These are phyloP conservation scores for Leishmania arabica DNA, from an alignment of 208 protist genomes.

Conservation along the genomic window DNA sequence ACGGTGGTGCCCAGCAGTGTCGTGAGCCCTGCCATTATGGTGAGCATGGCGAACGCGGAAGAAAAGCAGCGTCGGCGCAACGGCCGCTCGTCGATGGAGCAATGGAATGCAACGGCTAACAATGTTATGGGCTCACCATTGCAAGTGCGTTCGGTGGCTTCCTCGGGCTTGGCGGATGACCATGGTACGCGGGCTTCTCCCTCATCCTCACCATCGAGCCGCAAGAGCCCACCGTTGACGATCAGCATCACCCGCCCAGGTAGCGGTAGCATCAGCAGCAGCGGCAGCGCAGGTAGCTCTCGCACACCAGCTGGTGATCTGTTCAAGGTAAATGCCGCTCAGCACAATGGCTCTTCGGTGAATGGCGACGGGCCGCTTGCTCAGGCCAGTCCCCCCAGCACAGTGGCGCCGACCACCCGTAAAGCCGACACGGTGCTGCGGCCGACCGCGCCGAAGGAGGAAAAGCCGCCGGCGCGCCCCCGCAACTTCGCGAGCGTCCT, in stretches of 20 bases:
- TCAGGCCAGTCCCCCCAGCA: background rate
- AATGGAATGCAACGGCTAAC: slow-evolving; percentile 26
- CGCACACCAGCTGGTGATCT: background rate
- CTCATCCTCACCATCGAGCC: slow-evolving; percentile 13
- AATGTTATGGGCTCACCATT: slow-evolving; percentile 17
- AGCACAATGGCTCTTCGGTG: background rate
- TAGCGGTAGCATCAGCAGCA: slow-evolving; percentile 1
- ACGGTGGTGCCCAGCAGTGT: slow-evolving; percentile 40
- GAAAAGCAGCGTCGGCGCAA: slow-evolving; percentile 44
- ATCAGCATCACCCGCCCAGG: slow-evolving; percentile 19
- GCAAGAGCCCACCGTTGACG: slow-evolving; percentile 16
- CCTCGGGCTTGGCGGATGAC: slow-evolving; percentile 21
- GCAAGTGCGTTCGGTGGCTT: slow-evolving; percentile 8
- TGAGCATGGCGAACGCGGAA: slow-evolving; percentile 38
- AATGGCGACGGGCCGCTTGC: background rate
- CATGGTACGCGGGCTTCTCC: background rate
- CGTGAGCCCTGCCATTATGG: slow-evolving; percentile 48
- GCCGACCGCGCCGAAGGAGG: slow-evolving; percentile 53
- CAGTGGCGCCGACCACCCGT: background rate
- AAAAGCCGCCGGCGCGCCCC: slow-evolving; percentile 41
- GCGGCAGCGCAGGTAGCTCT: background rate
- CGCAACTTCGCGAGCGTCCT: slow-evolving; percentile 42
- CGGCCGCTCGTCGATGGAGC: slow-evolving; percentile 22
- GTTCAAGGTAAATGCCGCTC: background rate
- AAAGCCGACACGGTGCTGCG: slow-evolving; percentile 18